phyloP scores from a whole-genome alignment of 2,329 filamentous ascomycete species.

The Aureobasidium subglaciale region DNA sequence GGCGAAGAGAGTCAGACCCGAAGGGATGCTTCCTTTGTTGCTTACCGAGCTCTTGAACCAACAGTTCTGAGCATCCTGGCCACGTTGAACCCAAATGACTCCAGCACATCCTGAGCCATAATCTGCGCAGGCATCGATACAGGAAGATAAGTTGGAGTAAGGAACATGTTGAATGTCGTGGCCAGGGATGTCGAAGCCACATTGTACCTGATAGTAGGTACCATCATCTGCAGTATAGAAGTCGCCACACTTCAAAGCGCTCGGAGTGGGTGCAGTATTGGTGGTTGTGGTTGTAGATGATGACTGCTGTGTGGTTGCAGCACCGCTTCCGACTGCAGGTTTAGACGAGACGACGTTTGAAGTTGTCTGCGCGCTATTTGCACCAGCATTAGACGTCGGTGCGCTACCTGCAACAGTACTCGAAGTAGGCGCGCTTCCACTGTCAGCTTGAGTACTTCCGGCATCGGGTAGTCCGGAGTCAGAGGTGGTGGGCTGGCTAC shows the following conservation, averaged over 20 bases:
- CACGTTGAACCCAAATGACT: constrained; percentile 13
- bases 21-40: not conserved
- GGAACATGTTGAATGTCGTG: not conserved
- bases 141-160: constrained; percentile 4
- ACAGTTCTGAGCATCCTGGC: constrained; percentile 10
- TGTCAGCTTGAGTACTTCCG: not conserved
- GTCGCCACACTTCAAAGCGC: constrained; percentile 7
- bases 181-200: not conserved
- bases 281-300: not conserved
- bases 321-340: no score
- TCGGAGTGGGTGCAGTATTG: not conserved
- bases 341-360: no score
- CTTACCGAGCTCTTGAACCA: not conserved
- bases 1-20: constrained; percentile 5
- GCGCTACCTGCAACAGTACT: not conserved
- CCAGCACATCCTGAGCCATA: not conserved
- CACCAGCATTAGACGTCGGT: not conserved
- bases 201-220: not conserved
- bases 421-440: not conserved
- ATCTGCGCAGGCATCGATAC: constrained; percentile 10
- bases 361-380: not conserved
- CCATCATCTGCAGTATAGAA: constrained; percentile 8
- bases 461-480: not conserved
- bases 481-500: not conserved
- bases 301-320: not conserved